Percentiles rank a stretch among this genome's conserved stretches.
Evolutionary conservation across 225 moss, liverwort and hornwort genomes (phyloP).

Genomic region (Bryum argenteum): DNA sequence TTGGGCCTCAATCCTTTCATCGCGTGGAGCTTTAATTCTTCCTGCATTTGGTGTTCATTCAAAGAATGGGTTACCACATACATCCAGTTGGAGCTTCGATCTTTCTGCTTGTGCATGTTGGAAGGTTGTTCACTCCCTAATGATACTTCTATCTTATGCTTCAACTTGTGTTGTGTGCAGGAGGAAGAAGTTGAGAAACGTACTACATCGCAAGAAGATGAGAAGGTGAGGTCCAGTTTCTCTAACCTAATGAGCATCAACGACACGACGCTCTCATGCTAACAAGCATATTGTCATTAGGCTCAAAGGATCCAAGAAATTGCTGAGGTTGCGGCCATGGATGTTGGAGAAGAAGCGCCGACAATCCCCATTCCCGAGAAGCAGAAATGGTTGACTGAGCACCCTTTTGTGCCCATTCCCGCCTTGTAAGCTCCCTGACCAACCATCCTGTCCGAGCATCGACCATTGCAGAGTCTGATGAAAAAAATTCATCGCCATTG

Average conservation of each 20-base stretch:
- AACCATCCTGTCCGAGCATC: no score
- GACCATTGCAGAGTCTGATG: no score
- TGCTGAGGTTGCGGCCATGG: conserved; percentile 69
- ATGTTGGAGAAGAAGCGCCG: conserved; percentile 84
- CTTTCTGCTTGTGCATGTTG: no score
- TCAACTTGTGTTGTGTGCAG: conserved; percentile 21
- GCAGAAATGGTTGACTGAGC: conserved; percentile 91
- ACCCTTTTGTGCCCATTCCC: conserved; percentile 79
- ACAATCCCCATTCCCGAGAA: conserved; percentile 69
- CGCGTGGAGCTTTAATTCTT: not conserved
- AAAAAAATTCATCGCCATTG: conserved; percentile 17
- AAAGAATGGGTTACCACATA: no score
- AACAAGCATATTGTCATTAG: conserved; percentile 38
- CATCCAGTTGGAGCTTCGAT: no score
- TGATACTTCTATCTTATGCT: not conserved
- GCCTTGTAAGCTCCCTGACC: conserved; percentile 44
- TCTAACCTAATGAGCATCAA: not conserved
- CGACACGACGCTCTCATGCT: not conserved
- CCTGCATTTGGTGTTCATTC: not conserved
- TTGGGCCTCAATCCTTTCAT: not conserved
- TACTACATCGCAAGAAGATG: conserved; percentile 30
- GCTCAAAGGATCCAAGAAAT: conserved; percentile 60
- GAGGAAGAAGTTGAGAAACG: conserved; percentile 44
- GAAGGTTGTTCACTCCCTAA: no score
- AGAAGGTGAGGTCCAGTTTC: conserved; percentile 28